These are phyloP conservation scores for Boehmeria nivea DNA, from an alignment of 306 rosid genomes.

Conservation along the genomic window DNA sequence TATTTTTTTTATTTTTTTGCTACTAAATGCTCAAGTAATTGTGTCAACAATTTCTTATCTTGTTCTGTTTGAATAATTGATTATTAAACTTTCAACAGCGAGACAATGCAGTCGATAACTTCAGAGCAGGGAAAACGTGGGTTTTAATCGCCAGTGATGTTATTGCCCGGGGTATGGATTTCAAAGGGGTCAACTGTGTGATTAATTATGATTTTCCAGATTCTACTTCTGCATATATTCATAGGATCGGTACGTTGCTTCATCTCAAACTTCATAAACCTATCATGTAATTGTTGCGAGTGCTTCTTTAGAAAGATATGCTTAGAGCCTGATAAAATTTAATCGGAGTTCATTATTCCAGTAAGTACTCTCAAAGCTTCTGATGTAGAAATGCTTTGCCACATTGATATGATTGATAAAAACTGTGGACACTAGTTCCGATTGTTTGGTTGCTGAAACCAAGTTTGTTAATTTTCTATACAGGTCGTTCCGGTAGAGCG, in stretches of 20 bases:
- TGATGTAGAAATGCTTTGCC: background rate
- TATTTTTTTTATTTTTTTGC: too few relatives aligned
- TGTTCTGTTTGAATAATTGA: background rate
- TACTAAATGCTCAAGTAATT: background rate
- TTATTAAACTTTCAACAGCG: constrained; percentile 51
- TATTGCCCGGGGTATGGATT: constrained; percentile 98
- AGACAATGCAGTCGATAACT: constrained; percentile 76
- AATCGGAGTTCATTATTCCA: too few relatives aligned
- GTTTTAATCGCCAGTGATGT: constrained; percentile 94
- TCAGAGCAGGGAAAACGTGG: constrained; percentile 96
- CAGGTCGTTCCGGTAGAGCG: constrained; percentile 97
- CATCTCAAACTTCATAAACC: background rate
- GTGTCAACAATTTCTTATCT: constrained; percentile 6
- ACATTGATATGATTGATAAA: background rate
- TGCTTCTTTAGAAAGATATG: too few relatives aligned
- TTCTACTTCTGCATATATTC: constrained; percentile 80
- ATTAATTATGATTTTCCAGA: constrained; percentile 95
- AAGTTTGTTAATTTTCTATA: constrained; percentile 18
- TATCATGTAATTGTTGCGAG: too few relatives aligned
- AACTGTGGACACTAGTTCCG: too few relatives aligned
- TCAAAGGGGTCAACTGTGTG: constrained; percentile 83
- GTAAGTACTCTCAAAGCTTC: too few relatives aligned
- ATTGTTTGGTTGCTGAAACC: constrained; percentile 7
- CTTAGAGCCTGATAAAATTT: too few relatives aligned
- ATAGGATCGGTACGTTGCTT: constrained; percentile 71